Evolutionary conservation across 345 rosid genomes (phyloP), one percentile per base, ranked within the genome.

Genomic region (Zanthoxylum bungeanum): DNA sequence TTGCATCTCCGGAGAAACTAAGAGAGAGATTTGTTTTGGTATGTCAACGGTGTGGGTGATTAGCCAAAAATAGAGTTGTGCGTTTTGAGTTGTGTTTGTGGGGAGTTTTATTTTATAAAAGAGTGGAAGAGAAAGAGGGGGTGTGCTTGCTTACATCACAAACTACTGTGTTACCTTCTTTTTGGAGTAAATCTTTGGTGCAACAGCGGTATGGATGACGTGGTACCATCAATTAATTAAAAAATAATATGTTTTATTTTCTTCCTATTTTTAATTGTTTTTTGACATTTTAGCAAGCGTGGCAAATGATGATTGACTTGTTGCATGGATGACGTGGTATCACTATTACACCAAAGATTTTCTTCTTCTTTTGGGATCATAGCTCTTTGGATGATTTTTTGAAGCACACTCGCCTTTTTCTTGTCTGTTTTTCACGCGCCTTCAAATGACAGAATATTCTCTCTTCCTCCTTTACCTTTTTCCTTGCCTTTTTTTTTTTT

Each of bases 141-240:
- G 75, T 67, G 82, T 70, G 84, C 69, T 75, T 85, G 90, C 93
- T 86, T 85, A 84, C 91, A 80, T 90, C 93, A 88, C 72, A 83
- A 68, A 78, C 70, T 73, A 82, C 79, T 68, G 69, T 83, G 59
- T 57, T 28, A 12, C 50, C n/a, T n/a, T n/a, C n/a, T n/a, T n/a
- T n/a, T n/a, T n/a, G n/a, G n/a, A n/a, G n/a, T n/a, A n/a, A n/a
- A n/a, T n/a, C n/a, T n/a, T n/a, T n/a, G n/a, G n/a, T n/a, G n/a
- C n/a, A n/a, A n/a, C n/a, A n/a, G n/a, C n/a, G n/a, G n/a, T n/a
- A n/a, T n/a, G n/a, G n/a, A n/a, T n/a, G n/a, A n/a, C n/a, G n/a
- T n/a, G n/a, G n/a, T n/a, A n/a, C n/a, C n/a, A n/a, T n/a, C n/a
- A n/a, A n/a, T n/a, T n/a, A n/a, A n/a, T n/a, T n/a, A n/a, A n/a